These are phyloP conservation scores for Penicillium tannophilum DNA, from an alignment of 495 filamentous ascomycete genomes.

Conservation along the genomic window DNA sequence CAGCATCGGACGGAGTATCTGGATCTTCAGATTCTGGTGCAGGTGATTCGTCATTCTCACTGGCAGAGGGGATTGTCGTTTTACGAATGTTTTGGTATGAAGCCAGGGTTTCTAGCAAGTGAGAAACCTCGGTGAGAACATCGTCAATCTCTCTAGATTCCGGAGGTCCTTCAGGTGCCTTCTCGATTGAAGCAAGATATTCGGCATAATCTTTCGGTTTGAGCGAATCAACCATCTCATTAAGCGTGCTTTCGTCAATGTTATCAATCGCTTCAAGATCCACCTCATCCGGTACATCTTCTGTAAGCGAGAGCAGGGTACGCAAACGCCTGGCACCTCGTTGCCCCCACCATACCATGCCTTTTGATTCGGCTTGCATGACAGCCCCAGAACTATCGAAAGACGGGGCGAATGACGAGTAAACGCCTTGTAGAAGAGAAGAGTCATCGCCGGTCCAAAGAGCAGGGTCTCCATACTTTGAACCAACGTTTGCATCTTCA, in stretches of 20 bases:
- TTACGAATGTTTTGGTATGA: constrained; percentile 87
- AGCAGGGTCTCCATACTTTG: constrained; percentile 34
- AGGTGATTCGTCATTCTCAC: constrained; percentile 40
- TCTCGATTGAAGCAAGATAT: constrained; percentile 37
- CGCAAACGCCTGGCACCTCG: constrained; percentile 64
- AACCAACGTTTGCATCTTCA: constrained; percentile 12
- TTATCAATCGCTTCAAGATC: constrained; percentile 32
- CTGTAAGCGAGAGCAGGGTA: constrained; percentile 50
- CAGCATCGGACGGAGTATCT: constrained; percentile 60
- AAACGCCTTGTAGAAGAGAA: constrained; percentile 76
- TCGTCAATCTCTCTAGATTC: constrained; percentile 66
- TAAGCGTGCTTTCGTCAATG: constrained; percentile 49
- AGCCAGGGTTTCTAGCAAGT: constrained; percentile 78
- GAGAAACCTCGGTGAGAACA: constrained; percentile 76
- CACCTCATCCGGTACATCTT: constrained; percentile 34
- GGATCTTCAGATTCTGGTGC: constrained; percentile 41
- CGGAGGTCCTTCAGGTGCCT: constrained; percentile 38
- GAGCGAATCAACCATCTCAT: constrained; percentile 53
- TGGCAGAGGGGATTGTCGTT: constrained; percentile 48
- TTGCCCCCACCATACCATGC: constrained; percentile 85
- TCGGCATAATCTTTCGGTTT: constrained; percentile 14
- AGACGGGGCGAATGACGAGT: constrained; percentile 84
- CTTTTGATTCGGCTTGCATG: constrained; percentile 67
- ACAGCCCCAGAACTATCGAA: constrained; percentile 78
- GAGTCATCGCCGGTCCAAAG: constrained; percentile 40